Evolutionary conservation across 2,329 filamentous ascomycete species (phyloP), one percentile per base, ranked within the genome.

Genomic region (Metarhizium humberi): DNA sequence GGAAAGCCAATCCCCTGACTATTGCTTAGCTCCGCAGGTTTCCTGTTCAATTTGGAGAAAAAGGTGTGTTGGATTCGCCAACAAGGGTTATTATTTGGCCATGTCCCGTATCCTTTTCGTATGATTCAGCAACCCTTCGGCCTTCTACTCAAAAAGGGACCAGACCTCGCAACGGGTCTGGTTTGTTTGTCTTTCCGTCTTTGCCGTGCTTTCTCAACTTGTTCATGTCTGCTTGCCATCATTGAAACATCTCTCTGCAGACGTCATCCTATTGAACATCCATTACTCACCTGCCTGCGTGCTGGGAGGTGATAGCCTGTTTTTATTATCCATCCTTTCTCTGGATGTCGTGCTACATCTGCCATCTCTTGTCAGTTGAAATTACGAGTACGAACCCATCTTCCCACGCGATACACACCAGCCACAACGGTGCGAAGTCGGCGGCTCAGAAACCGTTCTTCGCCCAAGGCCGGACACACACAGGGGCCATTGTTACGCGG

Each of bases 121-220:
- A 50, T 52, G 49, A 18, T 52, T 32, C 38, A 43, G 54, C 55
- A 45, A 50, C 32, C 51, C 34, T 18, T 42, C 45, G 52, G 48
- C 49, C 25, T 32, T 54, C 55, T 55, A 42, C 50, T 57, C 55
- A 57, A 55, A 57, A 57, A 29, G 38, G 32, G 52, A 45, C 52
- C 50, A 43, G 42, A 38, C 51, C 55, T 57, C 55, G 53, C 50
- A 52, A 47, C 34, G 16, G 18, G n/a, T 45, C 18, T 43, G 20
- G 50, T 52, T 47, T 55, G 55, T 57, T 57, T 57, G 55, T 57
- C 53, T 36, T 38, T 43, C 29, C 18, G 34, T 18, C 49, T 34
- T 50, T 36, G 34, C 29, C 30, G 25, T 25, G n/a, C 10, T 29
- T 55, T 47, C 30, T 36, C 45, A 34, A 18, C 42, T 45, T 25